Percentiles rank a stretch among this genome's conserved stretches.
Evolutionary conservation across 2,329 filamentous ascomycete genomes (phyloP).

Genomic region (Teratosphaeria pseudoeucalypti): DNA sequence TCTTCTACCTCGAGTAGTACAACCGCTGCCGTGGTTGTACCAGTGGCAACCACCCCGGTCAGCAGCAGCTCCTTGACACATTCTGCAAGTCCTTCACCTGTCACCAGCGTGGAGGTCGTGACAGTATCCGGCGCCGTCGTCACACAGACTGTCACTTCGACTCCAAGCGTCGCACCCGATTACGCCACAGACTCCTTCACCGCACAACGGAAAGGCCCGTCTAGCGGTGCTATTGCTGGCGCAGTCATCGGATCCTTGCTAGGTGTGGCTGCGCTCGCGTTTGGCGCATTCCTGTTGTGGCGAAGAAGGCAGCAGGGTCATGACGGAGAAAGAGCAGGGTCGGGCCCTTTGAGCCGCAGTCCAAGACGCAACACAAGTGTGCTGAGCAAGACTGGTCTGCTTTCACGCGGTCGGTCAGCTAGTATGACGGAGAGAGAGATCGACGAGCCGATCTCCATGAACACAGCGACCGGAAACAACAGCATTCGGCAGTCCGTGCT

Average conservation of each 20-base stretch:
- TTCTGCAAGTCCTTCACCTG: slow-evolving; percentile 11
- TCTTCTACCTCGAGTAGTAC: slow-evolving; percentile 8
- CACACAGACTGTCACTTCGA: slow-evolving; percentile 36
- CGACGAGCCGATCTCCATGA: slow-evolving; percentile 11
- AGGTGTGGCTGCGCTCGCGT: slow-evolving; percentile 27
- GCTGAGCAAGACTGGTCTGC: slow-evolving; percentile 37
- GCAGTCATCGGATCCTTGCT: slow-evolving; percentile 34
- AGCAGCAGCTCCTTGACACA: slow-evolving; percentile 7
- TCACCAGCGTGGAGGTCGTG: slow-evolving; percentile 29
- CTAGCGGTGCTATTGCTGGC: slow-evolving; percentile 36
- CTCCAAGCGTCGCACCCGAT: slow-evolving; percentile 17
- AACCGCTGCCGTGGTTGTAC: not conserved
- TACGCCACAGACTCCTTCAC: slow-evolving; percentile 8
- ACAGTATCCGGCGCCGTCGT: slow-evolving; percentile 34
- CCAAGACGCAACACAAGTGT: slow-evolving; percentile 35
- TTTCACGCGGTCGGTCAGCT: slow-evolving; percentile 19
- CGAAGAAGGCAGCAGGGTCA: slow-evolving; percentile 23
- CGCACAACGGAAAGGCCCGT: slow-evolving; percentile 18
- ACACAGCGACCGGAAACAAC: slow-evolving; percentile 13
- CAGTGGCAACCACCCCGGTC: slow-evolving; percentile 5
- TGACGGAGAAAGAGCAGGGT: slow-evolving; percentile 6
- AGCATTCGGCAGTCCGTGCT: slow-evolving; percentile 25
- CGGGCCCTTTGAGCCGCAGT: slow-evolving; percentile 8
- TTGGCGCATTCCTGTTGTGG: slow-evolving; percentile 30
- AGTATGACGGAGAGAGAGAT: slow-evolving; percentile 20